Evolutionary conservation across 176 grass and related monocot genomes (phyloP).

Genomic region (Elymus sibiricus): DNA sequence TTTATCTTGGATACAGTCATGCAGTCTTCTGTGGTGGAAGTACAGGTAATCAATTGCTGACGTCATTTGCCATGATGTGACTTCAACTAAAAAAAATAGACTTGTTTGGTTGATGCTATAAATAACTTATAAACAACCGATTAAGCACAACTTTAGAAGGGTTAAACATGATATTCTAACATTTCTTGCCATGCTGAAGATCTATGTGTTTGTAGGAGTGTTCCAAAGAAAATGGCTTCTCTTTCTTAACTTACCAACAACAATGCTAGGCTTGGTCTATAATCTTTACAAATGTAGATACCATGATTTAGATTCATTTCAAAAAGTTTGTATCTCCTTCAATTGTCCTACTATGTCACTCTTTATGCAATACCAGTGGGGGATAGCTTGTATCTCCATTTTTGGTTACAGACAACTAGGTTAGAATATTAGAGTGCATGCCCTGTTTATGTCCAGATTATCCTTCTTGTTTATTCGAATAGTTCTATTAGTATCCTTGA

Average conservation of each 20-base stretch:
- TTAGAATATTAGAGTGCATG: not conserved
- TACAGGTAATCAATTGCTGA: constrained; percentile 55
- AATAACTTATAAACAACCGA: not conserved
- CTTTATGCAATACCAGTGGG: not conserved
- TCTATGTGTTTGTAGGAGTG: not conserved
- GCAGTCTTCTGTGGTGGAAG: constrained; percentile 65
- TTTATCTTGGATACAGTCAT: constrained; percentile 70
- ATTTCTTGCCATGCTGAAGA: not conserved
- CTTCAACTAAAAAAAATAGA: not conserved
- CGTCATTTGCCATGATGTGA: constrained; percentile 1
- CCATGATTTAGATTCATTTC: not conserved
- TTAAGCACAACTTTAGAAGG: not conserved
- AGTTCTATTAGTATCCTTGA: not conserved
- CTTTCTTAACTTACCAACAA: not conserved
- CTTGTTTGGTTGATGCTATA: constrained; percentile 5
- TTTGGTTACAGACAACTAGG: not conserved
- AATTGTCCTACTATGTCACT: not conserved
- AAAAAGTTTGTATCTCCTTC: not conserved
- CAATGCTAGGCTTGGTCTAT: not conserved
- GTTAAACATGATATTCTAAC: not conserved
- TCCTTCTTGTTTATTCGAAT: not conserved
- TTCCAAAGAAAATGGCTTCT: not conserved
- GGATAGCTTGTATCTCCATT: not conserved
- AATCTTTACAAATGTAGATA: not conserved
- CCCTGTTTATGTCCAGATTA: not conserved